A percentile compares a stretch with the other conserved stretches of the same genome.
phyloP scores from a whole-genome alignment of 2,329 filamentous ascomycete genomes.

The Hypoxylon sp. region DNA sequence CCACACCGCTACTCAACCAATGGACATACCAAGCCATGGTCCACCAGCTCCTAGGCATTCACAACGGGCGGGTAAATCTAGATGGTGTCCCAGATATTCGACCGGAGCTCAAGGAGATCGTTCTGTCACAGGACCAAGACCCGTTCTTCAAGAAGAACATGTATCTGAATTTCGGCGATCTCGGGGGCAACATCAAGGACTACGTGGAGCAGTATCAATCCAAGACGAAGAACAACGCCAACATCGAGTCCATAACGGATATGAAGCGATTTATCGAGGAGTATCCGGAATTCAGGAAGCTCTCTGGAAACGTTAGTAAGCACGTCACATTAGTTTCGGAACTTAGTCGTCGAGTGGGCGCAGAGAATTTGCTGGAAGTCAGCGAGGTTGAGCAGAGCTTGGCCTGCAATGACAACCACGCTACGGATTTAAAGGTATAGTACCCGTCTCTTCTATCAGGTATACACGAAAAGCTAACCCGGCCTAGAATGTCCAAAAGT shows the following conservation, averaged over 20 bases:
- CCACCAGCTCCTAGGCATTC: constrained; percentile 92
- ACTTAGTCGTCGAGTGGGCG: constrained; percentile 87
- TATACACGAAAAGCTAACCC: constrained; percentile 44
- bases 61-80: constrained; percentile 93
- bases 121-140: constrained; percentile 95
- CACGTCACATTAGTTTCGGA: constrained; percentile 97
- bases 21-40: constrained; percentile 99
- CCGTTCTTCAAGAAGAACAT: constrained; percentile 99
- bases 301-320: constrained; percentile 98
- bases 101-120: constrained; percentile 92
- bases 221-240: constrained; percentile 95
- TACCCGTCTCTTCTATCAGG: background rate
- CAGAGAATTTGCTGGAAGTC: constrained; percentile 91
- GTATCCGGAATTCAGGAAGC: constrained; percentile 96
- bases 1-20: constrained; percentile 93
- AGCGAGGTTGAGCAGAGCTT: constrained; percentile 97
- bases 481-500: constrained; percentile 80
- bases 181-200: constrained; percentile 96
- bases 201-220: constrained; percentile 99
- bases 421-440: constrained; percentile 85
- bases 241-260: constrained; percentile 96
- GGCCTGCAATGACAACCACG: constrained; percentile 96
- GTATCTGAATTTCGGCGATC: constrained; percentile 96
- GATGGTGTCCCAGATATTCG: constrained; percentile 86
- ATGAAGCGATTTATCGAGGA: constrained; percentile 99